Percentiles rank a stretch among this genome's conserved stretches.
These are phyloP conservation scores for Populus euphratica DNA, from an alignment of 345 rosid species.

Conservation along the genomic window DNA sequence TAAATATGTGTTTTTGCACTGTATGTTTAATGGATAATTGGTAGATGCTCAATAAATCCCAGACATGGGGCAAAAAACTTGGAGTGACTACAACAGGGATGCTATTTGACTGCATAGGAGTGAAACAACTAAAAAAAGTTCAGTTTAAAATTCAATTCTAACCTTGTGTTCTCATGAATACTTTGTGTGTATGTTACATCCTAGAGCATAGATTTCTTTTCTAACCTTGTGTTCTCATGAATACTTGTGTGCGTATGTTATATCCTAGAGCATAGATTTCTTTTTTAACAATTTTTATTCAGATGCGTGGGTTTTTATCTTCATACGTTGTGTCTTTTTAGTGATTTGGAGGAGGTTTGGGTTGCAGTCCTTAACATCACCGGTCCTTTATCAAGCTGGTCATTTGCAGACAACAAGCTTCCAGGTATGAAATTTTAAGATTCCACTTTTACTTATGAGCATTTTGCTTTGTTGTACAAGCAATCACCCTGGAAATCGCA, in stretches of 20 bases:
- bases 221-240: neutral
- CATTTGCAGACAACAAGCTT: constrained; percentile 69
- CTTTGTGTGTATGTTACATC: neutral
- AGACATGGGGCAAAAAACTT: neutral
- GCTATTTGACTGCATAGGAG: neutral
- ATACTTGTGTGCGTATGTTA: neutral
- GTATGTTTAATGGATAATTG: neutral
- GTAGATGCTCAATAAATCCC: neutral
- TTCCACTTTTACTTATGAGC: neutral
- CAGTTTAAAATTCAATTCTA: neutral
- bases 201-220: neutral
- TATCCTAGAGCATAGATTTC: neutral
- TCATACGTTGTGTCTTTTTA: constrained; percentile 30
- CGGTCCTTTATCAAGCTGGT: constrained; percentile 90
- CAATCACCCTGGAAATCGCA: constrained; percentile 1
- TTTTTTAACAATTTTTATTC: neutral
- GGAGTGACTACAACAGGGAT: neutral
- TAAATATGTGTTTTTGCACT: neutral
- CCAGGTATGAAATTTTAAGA: constrained; percentile 45
- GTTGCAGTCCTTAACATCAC: constrained; percentile 87
- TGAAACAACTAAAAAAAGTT: neutral
- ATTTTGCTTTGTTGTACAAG: neutral
- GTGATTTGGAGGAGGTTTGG: constrained; percentile 86
- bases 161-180: neutral
- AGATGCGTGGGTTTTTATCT: neutral